A percentile compares a stretch with the other conserved stretches of the same genome.
Conservation (phyloP, 306 rosid genomes). For the Fragaria iinumae region DNA sequence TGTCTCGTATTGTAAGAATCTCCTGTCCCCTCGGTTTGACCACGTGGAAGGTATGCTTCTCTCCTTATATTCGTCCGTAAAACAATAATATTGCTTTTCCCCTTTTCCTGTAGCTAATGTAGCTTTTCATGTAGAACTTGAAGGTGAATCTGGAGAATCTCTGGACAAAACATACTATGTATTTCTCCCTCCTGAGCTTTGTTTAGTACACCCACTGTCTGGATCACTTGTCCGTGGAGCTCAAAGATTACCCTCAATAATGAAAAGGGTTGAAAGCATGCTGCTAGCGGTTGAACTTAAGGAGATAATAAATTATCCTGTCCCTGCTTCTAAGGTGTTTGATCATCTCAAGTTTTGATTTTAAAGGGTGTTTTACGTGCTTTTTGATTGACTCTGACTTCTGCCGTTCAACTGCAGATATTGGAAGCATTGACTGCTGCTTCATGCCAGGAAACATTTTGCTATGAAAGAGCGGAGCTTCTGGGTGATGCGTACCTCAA, state of each 20-base stretch:
- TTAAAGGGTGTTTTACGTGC: conserved; percentile 20
- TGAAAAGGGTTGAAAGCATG: conserved; percentile 99
- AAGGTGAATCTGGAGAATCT: conserved; percentile 76
- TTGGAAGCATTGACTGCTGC: conserved; percentile 99
- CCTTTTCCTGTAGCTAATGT: conserved; percentile 23
- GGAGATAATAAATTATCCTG: conserved; percentile 63
- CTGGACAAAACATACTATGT: conserved; percentile 94
- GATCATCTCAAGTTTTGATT: conserved; percentile 28
- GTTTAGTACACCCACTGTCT: conserved; percentile 87
- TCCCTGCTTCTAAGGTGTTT: conserved; percentile 71
- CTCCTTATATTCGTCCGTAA: conserved; percentile 12
- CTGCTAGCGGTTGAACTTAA: conserved; percentile 87
- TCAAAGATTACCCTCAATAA: conserved; percentile 94
- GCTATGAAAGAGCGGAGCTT: conserved; percentile 98
- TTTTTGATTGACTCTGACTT: conserved; percentile 26
- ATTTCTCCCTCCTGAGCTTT: conserved; percentile 92
- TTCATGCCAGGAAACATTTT: conserved; percentile 99
- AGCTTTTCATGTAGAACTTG: conserved; percentile 42
- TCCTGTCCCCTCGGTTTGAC: conserved; percentile 91
- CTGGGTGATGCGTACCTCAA: conserved; percentile 98
- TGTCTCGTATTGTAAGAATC: conserved; percentile 98
- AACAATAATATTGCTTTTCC: conserved; percentile 12
- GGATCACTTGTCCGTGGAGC: conserved; percentile 98
- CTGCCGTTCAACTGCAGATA: conserved; percentile 52
- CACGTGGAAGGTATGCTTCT: conserved; percentile 69